Base-by-base conservation (phyloP, 2,329 filamentous ascomycete genomes). In the Ceratocystis cubensis region DNA sequence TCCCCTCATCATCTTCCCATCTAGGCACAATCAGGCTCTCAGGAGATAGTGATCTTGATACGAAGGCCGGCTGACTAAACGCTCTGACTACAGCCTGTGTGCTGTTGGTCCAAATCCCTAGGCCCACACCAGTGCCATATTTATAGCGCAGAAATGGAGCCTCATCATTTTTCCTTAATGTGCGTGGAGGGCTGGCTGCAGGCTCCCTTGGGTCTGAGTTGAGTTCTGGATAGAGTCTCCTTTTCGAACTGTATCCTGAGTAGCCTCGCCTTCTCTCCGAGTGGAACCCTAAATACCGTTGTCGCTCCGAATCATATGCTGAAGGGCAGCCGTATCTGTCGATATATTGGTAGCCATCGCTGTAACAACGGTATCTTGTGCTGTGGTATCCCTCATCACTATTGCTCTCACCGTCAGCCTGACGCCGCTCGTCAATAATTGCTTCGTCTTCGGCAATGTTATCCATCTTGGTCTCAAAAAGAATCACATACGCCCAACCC, bases 21-120 rank as follows among this genome's bases (percentile, higher is more conserved):
- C 17, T n/a, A n/a, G 61, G 59, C 5, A 66, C 65, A 15, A 66
- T 63, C 10, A 66, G 30, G 59, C 59, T 28, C 44, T 44, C 65
- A 10, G 53, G 53, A 4, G 65, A 61, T 5, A 62, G 28, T 7
- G 45, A 45, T 22, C n/a, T 41, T 13, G 30, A 30, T 17, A 17
- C 33, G 30, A 62, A 53, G 2, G 44, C 59, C 15, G 53, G 28
- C 48, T 53, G 46, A 10, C 65, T 48, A 63, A 45, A 56, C 4
- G 37, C 33, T 45, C 53, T 53, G n/a, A 22, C 37, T 28, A 63
- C 50, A 33, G 61, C 53, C 46, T 30, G 41, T n/a, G 57, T 50
- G 2, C 28, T 59, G 33, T 59, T 56, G 10, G 28, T 61, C 17
- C 61, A 62, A 28, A 66, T 63, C 5, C 65, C 65, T 25, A 62